Percentiles rank a stretch among this genome's conserved stretches.
phyloP scores from a whole-genome alignment of 164 flowering plant species.

The Umbilicus rupestris region DNA sequence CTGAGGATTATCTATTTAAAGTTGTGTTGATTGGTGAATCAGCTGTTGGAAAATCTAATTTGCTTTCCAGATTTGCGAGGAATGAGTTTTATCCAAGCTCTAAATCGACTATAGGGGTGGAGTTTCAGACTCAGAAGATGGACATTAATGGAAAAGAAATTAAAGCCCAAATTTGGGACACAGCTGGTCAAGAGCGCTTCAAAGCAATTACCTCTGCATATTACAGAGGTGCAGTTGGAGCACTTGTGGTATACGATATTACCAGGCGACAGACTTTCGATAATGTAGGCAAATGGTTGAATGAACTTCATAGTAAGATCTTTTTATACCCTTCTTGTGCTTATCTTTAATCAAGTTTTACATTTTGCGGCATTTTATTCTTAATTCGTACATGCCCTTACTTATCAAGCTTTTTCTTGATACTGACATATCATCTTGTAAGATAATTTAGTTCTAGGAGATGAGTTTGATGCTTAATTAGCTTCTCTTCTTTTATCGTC shows the following conservation, averaged over 20 bases:
- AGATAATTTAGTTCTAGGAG: too few relatives aligned
- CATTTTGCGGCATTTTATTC: neutral
- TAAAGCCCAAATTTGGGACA: conserved; percentile 9
- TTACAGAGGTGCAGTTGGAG: conserved; percentile 11
- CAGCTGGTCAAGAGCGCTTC: conserved; percentile 11
- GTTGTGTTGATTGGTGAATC: conserved; percentile 9
- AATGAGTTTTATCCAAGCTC: conserved; percentile 5
- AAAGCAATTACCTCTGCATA: conserved; percentile 7
- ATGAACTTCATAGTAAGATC: conserved; percentile 9
- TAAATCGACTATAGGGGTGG: conserved; percentile 6
- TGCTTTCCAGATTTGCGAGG: conserved; percentile 6
- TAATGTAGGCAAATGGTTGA: conserved; percentile 3
- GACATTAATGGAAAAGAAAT: conserved; percentile 10
- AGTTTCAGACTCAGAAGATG: conserved; percentile 10
- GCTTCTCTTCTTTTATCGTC: neutral
- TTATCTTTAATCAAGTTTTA: neutral
- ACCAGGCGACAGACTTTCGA: conserved; percentile 8
- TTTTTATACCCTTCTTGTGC: too few relatives aligned
- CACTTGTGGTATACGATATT: conserved; percentile 4
- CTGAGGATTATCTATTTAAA: conserved; percentile 8
- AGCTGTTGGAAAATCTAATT: conserved; percentile 9
- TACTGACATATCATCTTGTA: too few relatives aligned
- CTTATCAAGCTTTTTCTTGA: too few relatives aligned
- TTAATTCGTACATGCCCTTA: neutral
- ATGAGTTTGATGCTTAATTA: neutral